A percentile compares a stretch with the other conserved stretches of the same genome.
Conservation (phyloP, 2,329 filamentous ascomycete species). For the Parafenestella ontariensis region DNA sequence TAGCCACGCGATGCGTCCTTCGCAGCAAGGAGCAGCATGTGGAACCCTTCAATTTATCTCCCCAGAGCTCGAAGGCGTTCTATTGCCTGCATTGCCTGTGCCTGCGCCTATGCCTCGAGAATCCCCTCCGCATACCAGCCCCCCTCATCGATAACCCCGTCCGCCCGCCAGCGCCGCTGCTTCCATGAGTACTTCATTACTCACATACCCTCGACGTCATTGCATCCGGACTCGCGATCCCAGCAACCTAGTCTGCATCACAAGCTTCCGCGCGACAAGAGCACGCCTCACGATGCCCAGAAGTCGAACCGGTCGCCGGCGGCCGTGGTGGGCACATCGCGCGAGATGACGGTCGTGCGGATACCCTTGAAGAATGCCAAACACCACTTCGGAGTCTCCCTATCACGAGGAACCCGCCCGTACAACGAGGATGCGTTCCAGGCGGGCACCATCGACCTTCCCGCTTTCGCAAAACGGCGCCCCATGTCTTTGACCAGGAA, state of each 20-base stretch:
- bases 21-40: conserved; percentile 46
- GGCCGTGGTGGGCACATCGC: conserved; percentile 45
- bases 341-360: conserved; percentile 90
- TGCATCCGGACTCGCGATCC: conserved; percentile 82
- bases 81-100: conserved; percentile 19
- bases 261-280: conserved; percentile 84
- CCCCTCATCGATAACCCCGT: conserved; percentile 17
- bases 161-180: conserved; percentile 40
- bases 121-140: conserved; percentile 10
- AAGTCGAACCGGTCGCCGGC: conserved; percentile 44
- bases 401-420: conserved; percentile 79
- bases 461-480: conserved; percentile 85
- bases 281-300: conserved; percentile 72
- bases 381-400: conserved; percentile 87
- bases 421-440: conserved; percentile 96
- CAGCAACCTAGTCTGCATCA: conserved; percentile 71
- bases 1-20: conserved; percentile 43
- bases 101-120: conserved; percentile 14
- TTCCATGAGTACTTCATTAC: conserved; percentile 99
- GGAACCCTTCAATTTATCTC: conserved; percentile 42
- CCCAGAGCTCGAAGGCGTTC: conserved; percentile 34
- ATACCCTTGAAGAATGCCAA: conserved; percentile 94
- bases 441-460: conserved; percentile 90
- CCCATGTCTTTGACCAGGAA: conserved; percentile 67
- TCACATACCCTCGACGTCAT: conserved; percentile 88